Base-by-base conservation (phyloP, 2,329 filamentous ascomycete genomes). In the Beauveria asiatica region DNA sequence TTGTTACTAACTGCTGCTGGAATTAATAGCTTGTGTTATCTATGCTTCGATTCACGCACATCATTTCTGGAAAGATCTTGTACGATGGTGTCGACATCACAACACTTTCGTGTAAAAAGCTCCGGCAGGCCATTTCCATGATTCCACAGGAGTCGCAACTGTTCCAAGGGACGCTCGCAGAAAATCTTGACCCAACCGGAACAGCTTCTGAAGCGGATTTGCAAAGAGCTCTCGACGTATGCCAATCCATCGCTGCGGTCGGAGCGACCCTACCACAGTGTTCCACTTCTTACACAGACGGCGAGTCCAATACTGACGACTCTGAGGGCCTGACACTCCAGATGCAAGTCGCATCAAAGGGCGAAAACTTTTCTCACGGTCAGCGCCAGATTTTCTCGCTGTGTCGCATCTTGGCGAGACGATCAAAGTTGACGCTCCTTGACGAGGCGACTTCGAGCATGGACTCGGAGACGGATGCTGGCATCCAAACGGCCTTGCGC, bases 151-250 rank as follows among this genome's bases (percentile, higher is more conserved):
- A 85, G 63, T 78, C 82, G 0, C 79, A 82, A n/a, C 71, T 85
- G 7, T 83, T 83, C 67, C 80, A 78, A 61, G 81, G 80, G 19
- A 76, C 76, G 9, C 74, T 83, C 7, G 70, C 72, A 52, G 78
- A 77, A 8, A 82, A 90, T 66, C 78, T 90, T 13, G 87, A 90
- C 68, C 83, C 87, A 0, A 84, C 85, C 41, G 77, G 80, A 42
- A 75, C 79, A 42, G 76, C 85, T 30, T 74, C 78, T 0, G 79
- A 82, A 55, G 72, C 72, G 1, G 76, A 79, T 45, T 75, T 90
- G 0, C 75, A 79, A 30, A 81, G 80, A 62, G 86, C 84, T 0
- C 75, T 90, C 5, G 77, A 81, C 33, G 81, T 84, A 46, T 87
- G 87, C 64, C 80, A 82, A 65, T 78, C 85, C 11, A 78, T 86